Evolutionary conservation across 192 early-diverging fungal species (phyloP), one percentile per base, ranked within the genome.

Genomic region (Gonapodya prolifera): DNA sequence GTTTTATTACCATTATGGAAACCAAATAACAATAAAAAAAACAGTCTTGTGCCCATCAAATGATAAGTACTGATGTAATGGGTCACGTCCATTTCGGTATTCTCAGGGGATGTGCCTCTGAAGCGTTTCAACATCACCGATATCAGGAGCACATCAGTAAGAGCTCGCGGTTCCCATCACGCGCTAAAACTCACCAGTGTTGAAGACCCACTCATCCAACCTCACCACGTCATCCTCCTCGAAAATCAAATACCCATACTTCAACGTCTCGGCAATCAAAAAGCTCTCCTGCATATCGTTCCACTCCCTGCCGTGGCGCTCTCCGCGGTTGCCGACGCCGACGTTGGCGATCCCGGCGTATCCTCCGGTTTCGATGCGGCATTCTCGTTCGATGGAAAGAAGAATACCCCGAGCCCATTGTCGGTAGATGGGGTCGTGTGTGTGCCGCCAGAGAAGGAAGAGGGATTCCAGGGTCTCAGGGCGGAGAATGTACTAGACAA

Each of bases 111-210:
- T n/a, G n/a, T n/a, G n/a, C n/a, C n/a, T n/a, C n/a, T n/a, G n/a
- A n/a, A n/a, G n/a, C n/a, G n/a, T n/a, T n/a, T n/a, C n/a, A n/a
- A n/a, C n/a, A n/a, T n/a, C n/a, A n/a, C n/a, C n/a, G n/a, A n/a
- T n/a, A n/a, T n/a, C n/a, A n/a, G n/a, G n/a, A n/a, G n/a, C n/a
- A n/a, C n/a, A n/a, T n/a, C n/a, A n/a, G n/a, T n/a, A n/a, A n/a
- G 8, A 16, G 8, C 8, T 16, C 8, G 23, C 8, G 45, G 45
- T n/a, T n/a, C n/a, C n/a, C n/a, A n/a, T n/a, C 45, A 69, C 17
- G 96, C 78, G n/a, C 69, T 94, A 94, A 83, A 97, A 96, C 32
- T 94, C 96, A 82, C 97, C 97, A 1, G 97, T 99, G 79, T 94
- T 99, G 79, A 97, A 89, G 1, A 98, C 95, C 84, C 89, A 96